Conservation (phyloP, 768 basidiomycete species). For the Suillus weaverae region DNA sequence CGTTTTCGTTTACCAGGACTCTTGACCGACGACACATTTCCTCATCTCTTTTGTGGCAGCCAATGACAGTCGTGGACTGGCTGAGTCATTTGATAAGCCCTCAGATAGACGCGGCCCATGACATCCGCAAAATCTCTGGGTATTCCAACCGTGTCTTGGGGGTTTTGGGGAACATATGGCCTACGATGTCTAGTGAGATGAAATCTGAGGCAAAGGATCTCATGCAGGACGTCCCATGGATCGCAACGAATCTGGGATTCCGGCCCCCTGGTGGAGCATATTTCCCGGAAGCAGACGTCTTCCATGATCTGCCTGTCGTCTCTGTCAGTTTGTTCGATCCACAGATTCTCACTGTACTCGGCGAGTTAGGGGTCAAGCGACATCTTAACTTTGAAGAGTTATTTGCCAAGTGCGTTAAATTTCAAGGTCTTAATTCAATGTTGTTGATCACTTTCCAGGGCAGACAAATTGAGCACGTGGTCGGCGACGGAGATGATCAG, state of each 20-base stretch:
- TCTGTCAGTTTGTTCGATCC: constrained; percentile 43
- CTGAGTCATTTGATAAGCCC: constrained; percentile 56
- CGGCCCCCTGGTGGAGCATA: constrained; percentile 70
- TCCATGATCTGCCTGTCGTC: constrained; percentile 80
- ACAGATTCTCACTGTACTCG: constrained; percentile 63
- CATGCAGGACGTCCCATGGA: constrained; percentile 53
- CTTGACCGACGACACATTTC: constrained; percentile 51
- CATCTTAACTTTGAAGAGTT: constrained; percentile 86
- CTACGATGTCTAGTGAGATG: constrained; percentile 48
- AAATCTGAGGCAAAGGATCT: constrained; percentile 50
- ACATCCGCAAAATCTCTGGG: constrained; percentile 56
- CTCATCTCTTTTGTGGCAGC: constrained; percentile 71
- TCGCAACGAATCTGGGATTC: constrained; percentile 76
- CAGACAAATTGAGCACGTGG: constrained; percentile 84
- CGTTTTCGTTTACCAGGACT: constrained; percentile 57
- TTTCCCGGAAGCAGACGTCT: constrained; percentile 86
- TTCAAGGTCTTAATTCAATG: background rate
- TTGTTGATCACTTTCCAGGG: constrained; percentile 39
- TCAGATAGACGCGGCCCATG: constrained; percentile 46
- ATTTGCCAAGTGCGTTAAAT: constrained; percentile 61
- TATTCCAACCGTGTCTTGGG: constrained; percentile 79
- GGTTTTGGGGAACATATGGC: constrained; percentile 53
- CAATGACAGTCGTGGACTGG: constrained; percentile 74
- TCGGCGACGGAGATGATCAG: constrained; percentile 75
- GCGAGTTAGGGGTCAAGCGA: constrained; percentile 69